These are phyloP conservation scores for Ricinus communis DNA, from an alignment of 345 rosid species.

Conservation along the genomic window DNA sequence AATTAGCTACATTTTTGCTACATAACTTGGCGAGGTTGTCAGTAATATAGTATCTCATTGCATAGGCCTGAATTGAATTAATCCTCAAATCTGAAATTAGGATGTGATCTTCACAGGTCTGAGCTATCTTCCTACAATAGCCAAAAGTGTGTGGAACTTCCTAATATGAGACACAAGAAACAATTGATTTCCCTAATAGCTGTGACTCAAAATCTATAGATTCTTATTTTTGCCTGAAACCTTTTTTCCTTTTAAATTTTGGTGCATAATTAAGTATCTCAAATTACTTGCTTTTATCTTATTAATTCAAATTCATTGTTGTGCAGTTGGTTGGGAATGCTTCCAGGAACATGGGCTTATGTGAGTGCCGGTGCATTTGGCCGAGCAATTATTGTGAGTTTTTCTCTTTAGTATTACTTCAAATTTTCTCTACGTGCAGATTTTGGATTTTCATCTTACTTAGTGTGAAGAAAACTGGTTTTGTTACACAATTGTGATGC, in stretches of 20 bases:
- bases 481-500: too few relatives aligned
- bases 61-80: neutral
- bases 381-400: conserved; percentile 87
- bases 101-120: neutral
- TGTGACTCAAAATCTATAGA: neutral
- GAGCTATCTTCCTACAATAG: neutral
- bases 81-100: neutral
- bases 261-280: neutral
- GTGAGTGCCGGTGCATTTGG: conserved; percentile 97
- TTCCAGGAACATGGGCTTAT: conserved; percentile 98
- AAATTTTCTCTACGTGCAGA: neutral
- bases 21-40: neutral
- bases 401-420: neutral
- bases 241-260: neutral
- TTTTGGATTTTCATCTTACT: neutral
- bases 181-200: neutral
- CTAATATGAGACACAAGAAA: neutral
- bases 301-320: conserved; percentile 23
- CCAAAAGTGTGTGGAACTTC: neutral
- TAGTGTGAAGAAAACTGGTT: too few relatives aligned
- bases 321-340: conserved; percentile 98
- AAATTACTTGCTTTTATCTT: neutral
- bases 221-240: neutral
- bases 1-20: neutral
- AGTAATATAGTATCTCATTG: neutral